Percentiles rank a stretch among this genome's conserved stretches.
Conservation (phyloP, 2,329 filamentous ascomycete genomes). For the Beauveria sp. region DNA sequence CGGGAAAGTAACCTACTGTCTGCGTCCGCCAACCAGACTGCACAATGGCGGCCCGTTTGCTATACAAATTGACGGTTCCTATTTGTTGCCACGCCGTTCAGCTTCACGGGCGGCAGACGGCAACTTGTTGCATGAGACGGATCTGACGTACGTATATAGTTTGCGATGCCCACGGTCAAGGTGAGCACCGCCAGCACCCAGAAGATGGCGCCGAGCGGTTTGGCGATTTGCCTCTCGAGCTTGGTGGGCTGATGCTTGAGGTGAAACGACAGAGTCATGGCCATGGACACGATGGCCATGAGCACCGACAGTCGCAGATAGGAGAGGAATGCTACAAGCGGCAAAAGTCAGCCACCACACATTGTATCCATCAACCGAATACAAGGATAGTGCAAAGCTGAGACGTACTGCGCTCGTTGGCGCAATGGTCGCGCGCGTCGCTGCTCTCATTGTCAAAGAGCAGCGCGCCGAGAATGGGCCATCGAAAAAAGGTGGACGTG, state of each 20-base stretch:
- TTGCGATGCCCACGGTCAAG: slow-evolving; percentile 67
- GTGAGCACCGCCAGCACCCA: slow-evolving; percentile 77
- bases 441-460: slow-evolving; percentile 68
- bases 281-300: slow-evolving; percentile 81
- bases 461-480: slow-evolving; percentile 58
- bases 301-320: slow-evolving; percentile 86
- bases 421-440: slow-evolving; percentile 71
- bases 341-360: neutral
- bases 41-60: slow-evolving; percentile 69
- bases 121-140: too few species aligned
- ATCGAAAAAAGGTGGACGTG: slow-evolving; percentile 44
- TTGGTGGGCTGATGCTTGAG: slow-evolving; percentile 63
- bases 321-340: slow-evolving; percentile 62
- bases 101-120: neutral
- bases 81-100: neutral
- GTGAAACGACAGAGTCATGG: slow-evolving; percentile 90
- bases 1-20: slow-evolving; percentile 43
- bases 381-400: too few species aligned
- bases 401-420: slow-evolving; percentile 61
- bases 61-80: slow-evolving; percentile 73
- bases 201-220: slow-evolving; percentile 80
- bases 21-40: slow-evolving; percentile 94
- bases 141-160: slow-evolving; percentile 64
- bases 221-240: slow-evolving; percentile 68
- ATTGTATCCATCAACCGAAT: neutral